These are phyloP conservation scores for Russula olivacea DNA, from an alignment of 768 basidiomycete species.

Conservation along the genomic window DNA sequence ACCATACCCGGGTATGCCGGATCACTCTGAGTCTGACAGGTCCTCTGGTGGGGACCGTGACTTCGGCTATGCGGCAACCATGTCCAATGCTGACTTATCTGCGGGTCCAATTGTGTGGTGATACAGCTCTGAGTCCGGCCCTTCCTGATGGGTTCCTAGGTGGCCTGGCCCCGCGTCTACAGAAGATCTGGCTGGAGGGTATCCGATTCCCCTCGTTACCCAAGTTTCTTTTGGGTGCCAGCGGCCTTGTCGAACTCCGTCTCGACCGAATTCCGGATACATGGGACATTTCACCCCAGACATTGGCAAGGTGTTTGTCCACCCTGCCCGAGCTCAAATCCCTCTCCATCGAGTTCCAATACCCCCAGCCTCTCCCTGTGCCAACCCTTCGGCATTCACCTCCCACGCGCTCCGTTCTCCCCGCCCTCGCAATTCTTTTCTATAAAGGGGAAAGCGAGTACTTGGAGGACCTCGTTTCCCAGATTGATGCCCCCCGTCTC, in stretches of 20 bases:
- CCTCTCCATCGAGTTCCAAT: background rate
- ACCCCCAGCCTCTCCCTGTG: background rate
- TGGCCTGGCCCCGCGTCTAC: background rate
- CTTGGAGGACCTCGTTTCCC: slow-evolving; percentile 4
- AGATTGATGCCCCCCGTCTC: background rate
- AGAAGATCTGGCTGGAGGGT: background rate
- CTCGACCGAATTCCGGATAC: background rate
- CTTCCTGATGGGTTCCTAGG: background rate
- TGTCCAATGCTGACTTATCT: background rate
- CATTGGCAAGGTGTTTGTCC: background rate
- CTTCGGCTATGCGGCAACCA: background rate
- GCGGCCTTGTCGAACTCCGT: background rate
- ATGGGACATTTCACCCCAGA: background rate
- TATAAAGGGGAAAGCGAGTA: background rate
- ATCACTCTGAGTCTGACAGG: background rate
- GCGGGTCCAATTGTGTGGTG: background rate
- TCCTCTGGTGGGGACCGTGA: background rate
- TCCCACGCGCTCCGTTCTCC: background rate
- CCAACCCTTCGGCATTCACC: background rate
- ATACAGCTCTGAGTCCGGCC: background rate
- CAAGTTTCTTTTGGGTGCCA: background rate
- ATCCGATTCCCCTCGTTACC: background rate
- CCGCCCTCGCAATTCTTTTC: background rate
- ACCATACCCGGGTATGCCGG: background rate
- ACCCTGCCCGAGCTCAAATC: background rate